Evolutionary conservation across 2,329 filamentous ascomycete genomes (phyloP).

Genomic region (Colletotrichum sp.): DNA sequence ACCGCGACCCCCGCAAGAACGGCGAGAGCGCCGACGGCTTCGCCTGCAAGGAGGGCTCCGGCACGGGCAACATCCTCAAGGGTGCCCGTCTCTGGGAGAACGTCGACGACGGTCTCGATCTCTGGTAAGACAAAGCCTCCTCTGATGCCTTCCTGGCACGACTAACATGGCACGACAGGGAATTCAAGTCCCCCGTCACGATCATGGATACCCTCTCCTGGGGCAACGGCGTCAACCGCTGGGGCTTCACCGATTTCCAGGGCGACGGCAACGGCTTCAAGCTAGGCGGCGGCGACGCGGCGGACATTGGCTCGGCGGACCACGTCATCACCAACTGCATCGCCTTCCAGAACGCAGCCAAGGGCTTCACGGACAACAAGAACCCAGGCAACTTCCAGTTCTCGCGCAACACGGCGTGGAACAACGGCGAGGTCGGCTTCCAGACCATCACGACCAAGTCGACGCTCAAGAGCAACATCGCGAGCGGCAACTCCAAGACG

Average conservation of each 20-base stretch:
- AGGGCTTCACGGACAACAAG: conserved; percentile 52
- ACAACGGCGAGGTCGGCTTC: conserved; percentile 47
- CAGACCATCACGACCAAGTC: conserved; percentile 37
- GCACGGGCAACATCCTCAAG: conserved; percentile 49
- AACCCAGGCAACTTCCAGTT: conserved; percentile 45
- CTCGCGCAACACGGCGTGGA: conserved; percentile 50
- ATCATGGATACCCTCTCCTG: conserved; percentile 49
- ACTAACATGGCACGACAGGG: background rate
- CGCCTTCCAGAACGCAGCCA: conserved; percentile 46
- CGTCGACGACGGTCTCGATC: conserved; percentile 49
- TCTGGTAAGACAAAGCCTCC: conserved; percentile 10
- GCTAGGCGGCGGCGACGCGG: conserved; percentile 42
- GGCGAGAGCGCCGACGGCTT: conserved; percentile 57
- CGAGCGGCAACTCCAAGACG: conserved; percentile 33
- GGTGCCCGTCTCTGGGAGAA: conserved; percentile 55
- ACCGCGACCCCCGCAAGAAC: conserved; percentile 55
- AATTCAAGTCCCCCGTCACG: conserved; percentile 46
- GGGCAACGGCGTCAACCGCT: conserved; percentile 52
- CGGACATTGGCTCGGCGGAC: conserved; percentile 40
- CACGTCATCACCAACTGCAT: conserved; percentile 50
- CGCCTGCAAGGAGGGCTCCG: conserved; percentile 50
- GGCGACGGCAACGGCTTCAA: conserved; percentile 56
- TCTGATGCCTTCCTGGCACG: background rate
- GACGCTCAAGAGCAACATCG: conserved; percentile 43
- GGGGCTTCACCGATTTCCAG: conserved; percentile 45